Percentiles rank a stretch among this genome's conserved stretches.
phyloP scores from a whole-genome alignment of 2,329 filamentous ascomycete species.

The Ceratocystis harringtonii region DNA sequence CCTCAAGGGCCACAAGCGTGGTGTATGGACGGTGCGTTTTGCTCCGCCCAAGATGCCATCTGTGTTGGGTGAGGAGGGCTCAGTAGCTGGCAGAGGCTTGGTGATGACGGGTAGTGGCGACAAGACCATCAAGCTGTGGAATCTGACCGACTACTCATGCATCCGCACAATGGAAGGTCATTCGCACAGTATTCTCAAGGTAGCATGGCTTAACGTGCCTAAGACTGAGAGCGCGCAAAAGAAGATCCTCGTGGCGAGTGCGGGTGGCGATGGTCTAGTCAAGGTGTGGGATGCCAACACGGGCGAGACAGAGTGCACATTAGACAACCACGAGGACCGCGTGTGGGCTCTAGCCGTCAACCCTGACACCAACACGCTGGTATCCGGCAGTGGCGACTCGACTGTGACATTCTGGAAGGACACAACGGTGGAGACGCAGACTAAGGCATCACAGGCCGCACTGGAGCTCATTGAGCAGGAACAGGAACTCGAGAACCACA shows the following conservation, averaged over 20 bases:
- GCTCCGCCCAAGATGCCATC: slow-evolving; percentile 63
- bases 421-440: slow-evolving; percentile 67
- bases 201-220: slow-evolving; percentile 61
- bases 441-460: slow-evolving; percentile 56
- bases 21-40: slow-evolving; percentile 92
- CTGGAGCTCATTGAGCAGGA: slow-evolving; percentile 81
- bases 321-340: slow-evolving; percentile 93
- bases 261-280: slow-evolving; percentile 84
- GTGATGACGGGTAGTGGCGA: slow-evolving; percentile 86
- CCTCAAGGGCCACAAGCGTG: slow-evolving; percentile 78
- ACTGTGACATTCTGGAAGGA: slow-evolving; percentile 94
- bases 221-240: slow-evolving; percentile 31
- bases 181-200: slow-evolving; percentile 87
- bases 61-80: slow-evolving; percentile 55
- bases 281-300: slow-evolving; percentile 88
- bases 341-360: slow-evolving; percentile 80
- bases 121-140: slow-evolving; percentile 95
- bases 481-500: slow-evolving; percentile 85
- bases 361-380: slow-evolving; percentile 53
- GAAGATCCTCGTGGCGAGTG: slow-evolving; percentile 63
- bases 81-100: slow-evolving; percentile 63
- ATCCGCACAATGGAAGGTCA: slow-evolving; percentile 91
- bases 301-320: slow-evolving; percentile 72
- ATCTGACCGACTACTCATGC: slow-evolving; percentile 78
- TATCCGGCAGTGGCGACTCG: slow-evolving; percentile 84